A percentile compares a stretch with the other conserved stretches of the same genome.
These are phyloP conservation scores for Salvia sclarea DNA, from an alignment of 305 asterid species.

Conservation along the genomic window DNA sequence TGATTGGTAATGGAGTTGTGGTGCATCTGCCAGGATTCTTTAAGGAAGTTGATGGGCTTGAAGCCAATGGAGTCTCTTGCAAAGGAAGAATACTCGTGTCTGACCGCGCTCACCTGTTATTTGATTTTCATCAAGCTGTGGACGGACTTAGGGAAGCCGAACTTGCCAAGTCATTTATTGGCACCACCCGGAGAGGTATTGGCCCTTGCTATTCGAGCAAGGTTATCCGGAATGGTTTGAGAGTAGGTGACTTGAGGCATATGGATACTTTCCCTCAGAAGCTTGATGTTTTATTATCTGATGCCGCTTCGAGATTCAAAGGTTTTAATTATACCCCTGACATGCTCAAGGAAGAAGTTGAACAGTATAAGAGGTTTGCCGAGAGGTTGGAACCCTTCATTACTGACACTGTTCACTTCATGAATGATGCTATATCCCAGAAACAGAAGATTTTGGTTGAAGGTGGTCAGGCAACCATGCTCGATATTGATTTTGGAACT, in stretches of 20 bases:
- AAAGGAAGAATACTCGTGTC: slow-evolving; percentile 85
- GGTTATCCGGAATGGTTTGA: slow-evolving; percentile 88
- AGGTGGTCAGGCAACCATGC: slow-evolving; percentile 99
- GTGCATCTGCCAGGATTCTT: slow-evolving; percentile 88
- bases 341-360: slow-evolving; percentile 86
- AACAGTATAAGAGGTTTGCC: slow-evolving; percentile 70
- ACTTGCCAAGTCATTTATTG: slow-evolving; percentile 87
- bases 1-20: slow-evolving; percentile 93
- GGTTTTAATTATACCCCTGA: slow-evolving; percentile 75
- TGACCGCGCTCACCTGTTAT: slow-evolving; percentile 89
- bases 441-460: slow-evolving; percentile 80
- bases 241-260: slow-evolving; percentile 93
- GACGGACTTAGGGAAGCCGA: slow-evolving; percentile 94
- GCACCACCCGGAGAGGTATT: slow-evolving; percentile 92
- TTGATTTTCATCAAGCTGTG: slow-evolving; percentile 85
- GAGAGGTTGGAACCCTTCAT: slow-evolving; percentile 89
- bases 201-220: slow-evolving; percentile 97
- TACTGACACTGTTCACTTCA: slow-evolving; percentile 80
- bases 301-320: slow-evolving; percentile 83
- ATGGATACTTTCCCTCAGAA: slow-evolving; percentile 93
- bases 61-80: slow-evolving; percentile 81
- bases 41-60: slow-evolving; percentile 82
- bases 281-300: slow-evolving; percentile 79
- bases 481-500: slow-evolving; percentile 93
- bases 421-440: slow-evolving; percentile 71